Evolutionary conservation across 1,284 basidiomycete genomes (phyloP), one percentile per base, ranked within the genome.

Genomic region (Trichosporon faecale): DNA sequence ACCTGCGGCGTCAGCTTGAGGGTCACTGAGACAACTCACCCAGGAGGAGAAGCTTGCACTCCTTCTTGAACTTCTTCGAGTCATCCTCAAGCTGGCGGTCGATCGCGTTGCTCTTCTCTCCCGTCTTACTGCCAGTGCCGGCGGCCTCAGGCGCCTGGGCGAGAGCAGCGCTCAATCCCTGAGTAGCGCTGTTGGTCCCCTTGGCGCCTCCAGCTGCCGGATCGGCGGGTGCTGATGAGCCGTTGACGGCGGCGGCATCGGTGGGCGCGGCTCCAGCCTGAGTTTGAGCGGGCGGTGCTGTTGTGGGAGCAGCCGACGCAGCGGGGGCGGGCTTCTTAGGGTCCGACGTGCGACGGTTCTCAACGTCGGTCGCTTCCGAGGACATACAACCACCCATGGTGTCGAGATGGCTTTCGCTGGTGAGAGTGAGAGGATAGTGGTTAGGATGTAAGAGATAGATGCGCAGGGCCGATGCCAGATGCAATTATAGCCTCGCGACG

Each of bases 11-110:
- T 75, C 70, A 74, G 67, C 35, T 4, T n/a, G 18, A 8, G 18
- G 4, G 3, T 4, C 8, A 37, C 29, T 9, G n/a, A 14, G n/a
- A 40, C 5, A 35, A 87, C 91, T 68, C 73, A 92, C 94, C 95
- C 5, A 98, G 87, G 23, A 98, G 86, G 27, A 98, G 84, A 75
- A 98, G 95, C 87, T 98, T 98, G 87, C 92, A 95, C 84, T 97
- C 95, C 79, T 91, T 91, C 83, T 91, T 91, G 77, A 93, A 92
- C 83, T 86, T 85, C 73, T 82, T 85, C 49, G 81, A 83, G 76
- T 87, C 87, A 72, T 88, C 86, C 73, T 87, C 86, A 44, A 88
- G 77, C 77, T 86, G 85, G 72, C 84, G 84, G 78, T 88, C 87
- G 68, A 87, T 87, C 66, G 81, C 80, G 70, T 85, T 83, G 67